Evolutionary conservation across 176 grass and related monocot genomes (phyloP), one percentile per base, ranked within the genome.

Genomic region (Guadua angustifolia): DNA sequence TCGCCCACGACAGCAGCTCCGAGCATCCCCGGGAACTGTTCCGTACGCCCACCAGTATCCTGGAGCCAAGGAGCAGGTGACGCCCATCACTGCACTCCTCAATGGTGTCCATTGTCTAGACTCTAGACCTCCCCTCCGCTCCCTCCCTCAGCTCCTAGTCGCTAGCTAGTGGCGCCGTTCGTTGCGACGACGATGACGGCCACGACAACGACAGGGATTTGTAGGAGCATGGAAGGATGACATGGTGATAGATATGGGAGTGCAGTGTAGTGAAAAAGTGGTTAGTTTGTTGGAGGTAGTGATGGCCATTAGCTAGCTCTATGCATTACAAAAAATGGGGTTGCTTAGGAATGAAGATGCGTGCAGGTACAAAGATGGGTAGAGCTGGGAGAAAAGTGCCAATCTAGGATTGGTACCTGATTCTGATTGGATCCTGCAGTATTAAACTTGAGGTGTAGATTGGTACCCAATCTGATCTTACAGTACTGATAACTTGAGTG

Each of bases 1-100:
- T 88, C 51, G 91, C 87, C 96, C 93, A 99, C 13, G 96, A 93
- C 5, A 99, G 89, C 68, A 99, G 93, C 88, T 95, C 93, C 0
- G 77, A 83, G 85, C 93, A 92, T 0, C 84, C 88, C 22, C 82
- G 60, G n/a, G 87, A 90, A 70, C 89, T 85, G 57, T 92, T 81
- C 21, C 91, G 85, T 69, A 99, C 73, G 51, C 96, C 96, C 36
- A 99, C 83, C 40, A 95, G 81, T 72, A 99, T 90, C 87, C 91
- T 94, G 32, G 81, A 83, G 45, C 87, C 77, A 0, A 49, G 39
- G 33, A 75, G 3, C 82, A 65, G 75, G 49, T 5, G 73, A n/a
- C 73, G 12, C 18, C 66, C 52, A 5, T 60, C 74, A 38, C 4
- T 75, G 76, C 82, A 84, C 85, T 95, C 95, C 82, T 95, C 87